Base-by-base conservation (phyloP, 495 filamentous ascomycete species). In the Achaetomiella virescens region DNA sequence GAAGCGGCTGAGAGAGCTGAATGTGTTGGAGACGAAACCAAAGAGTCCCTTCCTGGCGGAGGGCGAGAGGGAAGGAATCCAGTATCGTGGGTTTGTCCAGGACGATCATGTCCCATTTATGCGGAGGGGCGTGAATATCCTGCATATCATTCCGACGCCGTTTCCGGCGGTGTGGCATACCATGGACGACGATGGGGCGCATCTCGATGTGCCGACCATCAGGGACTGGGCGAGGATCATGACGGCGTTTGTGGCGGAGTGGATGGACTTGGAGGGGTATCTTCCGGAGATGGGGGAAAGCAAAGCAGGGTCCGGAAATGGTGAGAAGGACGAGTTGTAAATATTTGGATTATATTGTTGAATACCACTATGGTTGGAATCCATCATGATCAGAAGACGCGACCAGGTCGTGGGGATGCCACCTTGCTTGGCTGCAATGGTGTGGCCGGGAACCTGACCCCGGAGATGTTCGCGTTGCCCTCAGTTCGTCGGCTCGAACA, bases 81-180 rank as follows among this genome's bases (percentile, higher is more conserved):
- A 72, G 18, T 78, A 84, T 48, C 54, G 61, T 2, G 70, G 75
- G 2, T 75, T 73, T 42, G 81, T 97, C 2, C 70, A 82, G 56
- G 93, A 98, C 66, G 93, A 98, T 62, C 93, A 98, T 66, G 62
- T 95, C 1, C 93, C 93, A 3, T 98, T 98, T 60, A 74, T 97
- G 70, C 74, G 72, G 10, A 77, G 89, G 11, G 93, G 93, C 1
- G 91, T 98, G 0, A 87, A 95, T 43, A 74, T 97, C 4, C 65
- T 98, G 41, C 93, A 98, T 71, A 56, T 96, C 12, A 96, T 98
- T 31, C 87, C 92, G 7, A 79, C 73, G 10, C 83, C 84, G 1
- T 97, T 97, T 62, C 93, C 93, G 11, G 24, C 49, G 0, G 89
- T 95, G 6, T 98, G 93, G 93, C 93, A 98, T 69, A 83, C 74